Evolutionary conservation across 345 rosid species (phyloP), one percentile per base, ranked within the genome.

Genomic region (Durio zibethinus): DNA sequence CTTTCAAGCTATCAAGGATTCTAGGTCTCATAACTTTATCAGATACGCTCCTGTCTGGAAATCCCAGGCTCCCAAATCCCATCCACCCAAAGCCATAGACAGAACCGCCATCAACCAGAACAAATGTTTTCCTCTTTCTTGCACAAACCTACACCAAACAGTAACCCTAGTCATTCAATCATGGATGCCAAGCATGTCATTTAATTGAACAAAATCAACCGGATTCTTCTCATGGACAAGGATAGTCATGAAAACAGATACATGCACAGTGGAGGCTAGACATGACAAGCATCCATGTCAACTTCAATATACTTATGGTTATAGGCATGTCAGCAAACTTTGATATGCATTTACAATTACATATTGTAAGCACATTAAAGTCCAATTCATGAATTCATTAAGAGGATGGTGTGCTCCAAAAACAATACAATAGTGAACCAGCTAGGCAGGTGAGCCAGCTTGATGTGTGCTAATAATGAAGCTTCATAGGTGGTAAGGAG

Each of bases 91-190:
- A 95, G 42, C 98, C 99, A 76, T 88, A 93, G 74, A 90, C 87
- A 3, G 77, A 76, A 40, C 99, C 99, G 29, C 81, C 84, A 40
- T 95, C 97, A 48, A 85, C 91, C 82, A 95, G 85, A 61, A 95
- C 97, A 83, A 95, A 95, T 4, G 99, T 89, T 81, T 93, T 95
- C 83, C 97, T 88, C 87, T 95, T 95, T 57, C 97, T 95, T 74
- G 99, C 98, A 87, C 98, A 95, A 53, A 93, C 96, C 98, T 94
- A 77, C 69, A 31, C 33, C 16, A 45, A 60, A 40, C 8, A 12
- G 53, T 31, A 72, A 50, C 10, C 33, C 54, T 23, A n/a, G 4
- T 62, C 74, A 71, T 35, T 45, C 8, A 50, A 29, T 64, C 45
- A 20, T 47, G 5, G 57, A 33, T 27, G 52, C 68, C 48, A 25